Percentiles rank a stretch among this genome's conserved stretches.
These are phyloP conservation scores for Aspergillus avenaceus DNA, from an alignment of 495 filamentous ascomycete species.

Conservation along the genomic window DNA sequence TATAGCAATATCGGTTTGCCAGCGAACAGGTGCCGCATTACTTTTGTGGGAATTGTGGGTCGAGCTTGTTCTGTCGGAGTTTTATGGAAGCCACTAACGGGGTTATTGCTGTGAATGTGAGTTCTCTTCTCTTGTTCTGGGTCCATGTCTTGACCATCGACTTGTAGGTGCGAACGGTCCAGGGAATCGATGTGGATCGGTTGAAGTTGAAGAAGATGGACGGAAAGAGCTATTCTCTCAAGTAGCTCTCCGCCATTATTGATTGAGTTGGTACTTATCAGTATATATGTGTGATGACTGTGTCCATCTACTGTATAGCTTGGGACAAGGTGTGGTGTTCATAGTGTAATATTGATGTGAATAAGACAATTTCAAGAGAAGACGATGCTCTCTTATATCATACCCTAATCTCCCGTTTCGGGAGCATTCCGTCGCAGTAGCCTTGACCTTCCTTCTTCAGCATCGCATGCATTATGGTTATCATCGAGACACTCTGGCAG, in stretches of 20 bases:
- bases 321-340: too few relatives aligned
- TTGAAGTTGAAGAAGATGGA: slow-evolving; percentile 25
- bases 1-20: slow-evolving; percentile 33
- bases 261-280: not conserved
- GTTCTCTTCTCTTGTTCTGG: not conserved
- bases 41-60: slow-evolving; percentile 41
- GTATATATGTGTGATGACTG: too few relatives aligned
- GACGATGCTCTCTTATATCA: too few relatives aligned
- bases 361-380: too few relatives aligned
- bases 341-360: too few relatives aligned
- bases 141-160: not conserved
- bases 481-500: too few relatives aligned
- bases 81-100: slow-evolving; percentile 19
- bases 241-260: too few relatives aligned
- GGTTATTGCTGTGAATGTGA: slow-evolving; percentile 36
- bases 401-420: too few relatives aligned
- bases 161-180: slow-evolving; percentile 26
- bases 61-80: slow-evolving; percentile 28
- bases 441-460: not conserved
- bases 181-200: slow-evolving; percentile 24
- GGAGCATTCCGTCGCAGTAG: too few relatives aligned
- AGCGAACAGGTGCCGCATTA: slow-evolving; percentile 32
- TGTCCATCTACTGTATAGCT: too few relatives aligned
- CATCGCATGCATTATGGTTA: not conserved
- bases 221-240: slow-evolving; percentile 17